A percentile compares a stretch with the other conserved stretches of the same genome.
Conservation (phyloP, 2,329 filamentous ascomycete species). For the Akanthomyces lecanii region DNA sequence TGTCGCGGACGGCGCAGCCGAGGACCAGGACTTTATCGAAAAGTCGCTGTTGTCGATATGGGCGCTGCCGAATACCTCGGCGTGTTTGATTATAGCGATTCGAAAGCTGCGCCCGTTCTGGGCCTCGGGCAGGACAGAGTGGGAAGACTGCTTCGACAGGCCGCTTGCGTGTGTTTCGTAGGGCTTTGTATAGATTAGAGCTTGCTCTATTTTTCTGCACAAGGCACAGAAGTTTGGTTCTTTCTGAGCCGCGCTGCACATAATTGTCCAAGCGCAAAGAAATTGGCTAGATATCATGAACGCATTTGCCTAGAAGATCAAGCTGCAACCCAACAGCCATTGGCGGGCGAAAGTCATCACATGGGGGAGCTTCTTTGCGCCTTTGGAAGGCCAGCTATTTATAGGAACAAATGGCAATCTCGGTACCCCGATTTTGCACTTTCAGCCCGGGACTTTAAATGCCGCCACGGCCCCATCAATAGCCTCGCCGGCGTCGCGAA, state of each 20-base stretch:
- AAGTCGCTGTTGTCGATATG: neutral
- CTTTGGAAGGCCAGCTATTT: too few relatives aligned
- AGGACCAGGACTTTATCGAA: constrained; percentile 4
- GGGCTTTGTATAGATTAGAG: neutral
- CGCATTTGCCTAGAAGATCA: too few relatives aligned
- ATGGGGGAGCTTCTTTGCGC: too few relatives aligned
- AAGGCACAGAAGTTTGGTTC: neutral
- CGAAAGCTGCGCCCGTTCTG: neutral
- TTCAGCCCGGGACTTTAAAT: too few relatives aligned
- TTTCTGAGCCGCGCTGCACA: too few relatives aligned
- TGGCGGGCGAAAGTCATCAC: too few relatives aligned
- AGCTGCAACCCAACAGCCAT: too few relatives aligned
- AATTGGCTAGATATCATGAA: too few relatives aligned
- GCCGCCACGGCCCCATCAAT: neutral
- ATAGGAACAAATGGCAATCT: too few relatives aligned
- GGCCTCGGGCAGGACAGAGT: neutral
- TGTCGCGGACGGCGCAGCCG: neutral
- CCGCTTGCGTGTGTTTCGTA: neutral
- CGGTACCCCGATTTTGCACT: too few relatives aligned
- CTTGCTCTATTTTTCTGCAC: too few relatives aligned
- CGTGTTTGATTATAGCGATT: neutral
- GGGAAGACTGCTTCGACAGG: constrained; percentile 10
- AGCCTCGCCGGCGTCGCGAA: neutral
- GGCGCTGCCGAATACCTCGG: neutral
- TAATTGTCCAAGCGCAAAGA: too few relatives aligned